These are phyloP conservation scores for Erodium texanum DNA, from an alignment of 441 rosid species.

Conservation along the genomic window DNA sequence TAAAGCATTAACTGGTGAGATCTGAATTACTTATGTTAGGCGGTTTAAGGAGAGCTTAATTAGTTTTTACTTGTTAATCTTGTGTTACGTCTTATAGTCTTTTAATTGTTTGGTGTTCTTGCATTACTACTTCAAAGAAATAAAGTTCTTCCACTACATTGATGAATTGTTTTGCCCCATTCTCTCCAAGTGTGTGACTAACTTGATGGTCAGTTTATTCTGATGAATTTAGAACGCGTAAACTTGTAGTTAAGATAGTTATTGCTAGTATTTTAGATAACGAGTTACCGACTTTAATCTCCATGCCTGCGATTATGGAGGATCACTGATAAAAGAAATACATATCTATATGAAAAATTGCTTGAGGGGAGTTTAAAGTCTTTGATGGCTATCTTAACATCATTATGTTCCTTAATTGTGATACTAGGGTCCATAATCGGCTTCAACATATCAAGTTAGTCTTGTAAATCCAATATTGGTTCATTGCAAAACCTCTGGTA, in stretches of 20 bases:
- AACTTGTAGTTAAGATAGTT: too few relatives aligned
- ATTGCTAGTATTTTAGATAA: too few relatives aligned
- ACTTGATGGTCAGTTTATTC: not conserved
- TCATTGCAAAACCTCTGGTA: conserved; percentile 54
- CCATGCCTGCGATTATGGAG: too few relatives aligned
- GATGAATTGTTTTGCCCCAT: not conserved
- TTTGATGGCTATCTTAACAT: too few relatives aligned
- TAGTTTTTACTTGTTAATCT: not conserved
- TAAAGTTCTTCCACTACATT: not conserved
- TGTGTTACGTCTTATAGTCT: not conserved
- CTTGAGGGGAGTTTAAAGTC: too few relatives aligned
- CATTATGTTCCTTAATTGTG: too few relatives aligned
- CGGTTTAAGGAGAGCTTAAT: not conserved
- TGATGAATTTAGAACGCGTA: too few relatives aligned
- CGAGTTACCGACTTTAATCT: too few relatives aligned
- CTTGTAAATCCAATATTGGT: conserved; percentile 31
- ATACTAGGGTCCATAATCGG: too few relatives aligned
- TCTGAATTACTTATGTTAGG: not conserved
- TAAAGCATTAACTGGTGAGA: not conserved
- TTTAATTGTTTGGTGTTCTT: not conserved
- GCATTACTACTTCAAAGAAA: not conserved
- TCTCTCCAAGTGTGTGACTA: not conserved
- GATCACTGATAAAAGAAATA: too few relatives aligned
- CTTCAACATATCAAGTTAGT: too few relatives aligned
- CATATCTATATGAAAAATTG: too few relatives aligned